Base-by-base conservation (phyloP, 1,139 yeast species). In the Sporopachydermia cereana region DNA sequence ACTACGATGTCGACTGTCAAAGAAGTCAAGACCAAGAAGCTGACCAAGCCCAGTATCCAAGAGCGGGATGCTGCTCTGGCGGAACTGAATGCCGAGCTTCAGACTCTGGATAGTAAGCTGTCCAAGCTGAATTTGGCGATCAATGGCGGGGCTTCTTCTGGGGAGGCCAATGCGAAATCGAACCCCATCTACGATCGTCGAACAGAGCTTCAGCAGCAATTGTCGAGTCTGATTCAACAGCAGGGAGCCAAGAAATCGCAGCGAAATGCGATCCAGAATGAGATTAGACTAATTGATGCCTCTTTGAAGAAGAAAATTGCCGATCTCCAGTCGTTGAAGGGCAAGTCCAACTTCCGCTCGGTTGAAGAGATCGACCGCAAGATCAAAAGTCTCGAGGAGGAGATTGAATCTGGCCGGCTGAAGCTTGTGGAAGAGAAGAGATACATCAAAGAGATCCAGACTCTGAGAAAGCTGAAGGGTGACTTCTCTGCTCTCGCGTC, bases 361-460 rank as follows among this genome's bases (percentile, higher is more conserved):
- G 78, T 74, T 51, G 85, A 74, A 43, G 97, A 89, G 54, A 83
- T 89, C 55, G 95, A 88, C 58, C 69, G 71, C 49, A 77, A 82
- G 65, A 76, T 89, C 62, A 64, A 66, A 53, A 69, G 72, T 59
- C 76, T 88, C 57, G 96, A 91, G 62, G 72, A 71, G 43, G 71
- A 75, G 54, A 81, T 91, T 52, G 88, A 84, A 50, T 68, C 84
- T 45, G 98, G 98, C 50, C 69, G 73, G 46, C 71, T 93, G 63
- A 78, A 86, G 58, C 77, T 93, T 59, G 97, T 89, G 46, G 96
- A 91, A 52, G 99, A 93, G 72, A 83, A 88, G 70, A 76, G 80
- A 62, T 68, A 72, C 54, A 78, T 93, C 55, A 84, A 84, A 67
- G 97, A 91, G 67, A 84, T 88, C 72, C 76, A 88, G 47, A 67